Percentiles rank a stretch among this genome's conserved stretches.
Evolutionary conservation across 176 grass and related monocot species (phyloP).

Genomic region (Tillandsia leiboldiana): DNA sequence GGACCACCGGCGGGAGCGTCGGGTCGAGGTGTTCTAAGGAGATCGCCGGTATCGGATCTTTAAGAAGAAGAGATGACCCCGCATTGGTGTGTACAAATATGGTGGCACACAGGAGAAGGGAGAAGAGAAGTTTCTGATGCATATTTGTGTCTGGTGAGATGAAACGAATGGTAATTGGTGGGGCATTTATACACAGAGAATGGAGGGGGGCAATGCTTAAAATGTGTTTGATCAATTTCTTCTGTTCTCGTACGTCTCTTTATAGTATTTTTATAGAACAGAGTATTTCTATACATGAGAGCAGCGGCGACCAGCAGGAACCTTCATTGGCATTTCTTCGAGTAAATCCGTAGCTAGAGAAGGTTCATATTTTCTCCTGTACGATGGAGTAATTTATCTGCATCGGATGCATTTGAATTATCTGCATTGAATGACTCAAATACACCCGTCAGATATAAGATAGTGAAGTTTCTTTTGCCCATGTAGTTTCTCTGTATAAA

Average conservation of each 20-base stretch:
- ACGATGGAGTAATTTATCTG: too few relatives aligned
- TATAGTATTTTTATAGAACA: not conserved
- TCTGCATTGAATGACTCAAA: too few relatives aligned
- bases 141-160: not conserved
- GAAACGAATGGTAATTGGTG: not conserved
- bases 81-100: not conserved
- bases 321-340: not conserved
- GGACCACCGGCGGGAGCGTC: slow-evolving; percentile 6
- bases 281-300: not conserved
- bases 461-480: too few relatives aligned
- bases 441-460: too few relatives aligned
- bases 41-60: not conserved
- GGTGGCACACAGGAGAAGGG: not conserved
- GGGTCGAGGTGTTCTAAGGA: slow-evolving; percentile 1
- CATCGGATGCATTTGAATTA: too few relatives aligned
- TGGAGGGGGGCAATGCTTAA: not conserved
- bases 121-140: not conserved
- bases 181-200: not conserved
- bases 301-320: not conserved
- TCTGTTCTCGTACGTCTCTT: not conserved
- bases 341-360: not conserved
- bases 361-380: too few relatives aligned
- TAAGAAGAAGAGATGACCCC: not conserved
- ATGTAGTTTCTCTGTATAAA: too few relatives aligned
- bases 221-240: not conserved